These are phyloP conservation scores for Rhododendron ferrugineum DNA, from an alignment of 148 eudicot genomes.

Conservation along the genomic window DNA sequence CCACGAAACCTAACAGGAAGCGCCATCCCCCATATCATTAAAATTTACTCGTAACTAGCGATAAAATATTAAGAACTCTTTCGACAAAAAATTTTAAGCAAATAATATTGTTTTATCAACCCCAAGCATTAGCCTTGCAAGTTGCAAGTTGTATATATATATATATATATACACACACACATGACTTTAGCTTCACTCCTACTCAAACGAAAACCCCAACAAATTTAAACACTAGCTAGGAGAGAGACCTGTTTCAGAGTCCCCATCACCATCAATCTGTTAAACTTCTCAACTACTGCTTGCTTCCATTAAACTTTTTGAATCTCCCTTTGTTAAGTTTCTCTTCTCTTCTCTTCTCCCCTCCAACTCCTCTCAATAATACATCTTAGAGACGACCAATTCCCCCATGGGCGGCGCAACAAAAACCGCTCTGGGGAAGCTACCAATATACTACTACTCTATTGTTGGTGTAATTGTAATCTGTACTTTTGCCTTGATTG, in stretches of 20 bases:
- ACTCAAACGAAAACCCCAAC: slow-evolving; percentile 43
- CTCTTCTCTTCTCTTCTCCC: not conserved
- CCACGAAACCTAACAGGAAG: too few species aligned
- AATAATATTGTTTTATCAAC: too few species aligned
- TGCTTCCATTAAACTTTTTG: not conserved
- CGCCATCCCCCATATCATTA: too few species aligned
- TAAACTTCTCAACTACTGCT: slow-evolving; percentile 2
- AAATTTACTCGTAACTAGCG: too few species aligned
- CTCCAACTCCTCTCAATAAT: not conserved
- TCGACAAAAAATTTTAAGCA: too few species aligned
- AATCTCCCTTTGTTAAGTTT: not conserved
- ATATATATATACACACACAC: not conserved
- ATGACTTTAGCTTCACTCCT: slow-evolving; percentile 80
- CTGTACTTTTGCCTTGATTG: slow-evolving; percentile 44
- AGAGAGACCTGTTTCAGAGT: not conserved
- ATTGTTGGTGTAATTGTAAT: slow-evolving; percentile 24
- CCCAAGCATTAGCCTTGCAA: too few species aligned
- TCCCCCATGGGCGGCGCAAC: slow-evolving; percentile 7
- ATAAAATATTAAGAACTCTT: too few species aligned
- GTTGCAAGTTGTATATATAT: too few species aligned
- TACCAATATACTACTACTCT: slow-evolving; percentile 29
- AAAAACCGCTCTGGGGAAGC: slow-evolving; percentile 33
- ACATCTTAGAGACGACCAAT: not conserved
- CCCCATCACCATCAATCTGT: slow-evolving; percentile 22
- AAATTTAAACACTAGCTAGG: slow-evolving; percentile 4